These are phyloP conservation scores for Stemphylium beticola DNA, from an alignment of 2,329 filamentous ascomycete genomes.

Conservation along the genomic window DNA sequence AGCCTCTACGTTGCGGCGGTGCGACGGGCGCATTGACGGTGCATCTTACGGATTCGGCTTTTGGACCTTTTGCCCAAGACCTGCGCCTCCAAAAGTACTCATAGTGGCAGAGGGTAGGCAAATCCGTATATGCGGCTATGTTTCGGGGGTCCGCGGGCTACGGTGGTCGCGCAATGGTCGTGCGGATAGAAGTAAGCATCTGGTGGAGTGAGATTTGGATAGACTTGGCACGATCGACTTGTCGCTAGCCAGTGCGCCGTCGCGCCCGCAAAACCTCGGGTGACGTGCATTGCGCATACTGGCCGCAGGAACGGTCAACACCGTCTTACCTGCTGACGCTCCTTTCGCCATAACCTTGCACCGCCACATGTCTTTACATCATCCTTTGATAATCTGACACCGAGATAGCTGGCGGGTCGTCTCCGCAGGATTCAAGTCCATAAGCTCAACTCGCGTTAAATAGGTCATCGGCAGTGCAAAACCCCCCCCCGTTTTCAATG, in stretches of 20 bases:
- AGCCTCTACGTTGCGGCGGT: neutral
- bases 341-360: too few species aligned
- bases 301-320: neutral
- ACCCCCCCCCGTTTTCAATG: too few species aligned
- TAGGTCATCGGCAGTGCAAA: too few species aligned
- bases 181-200: constrained; percentile 1
- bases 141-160: neutral
- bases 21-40: neutral
- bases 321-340: neutral
- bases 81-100: constrained; percentile 74
- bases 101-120: constrained; percentile 45
- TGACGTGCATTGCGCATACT: constrained; percentile 22
- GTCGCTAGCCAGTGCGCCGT: constrained; percentile 23
- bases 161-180: constrained; percentile 7
- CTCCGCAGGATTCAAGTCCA: too few species aligned
- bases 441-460: too few species aligned
- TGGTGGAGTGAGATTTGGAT: constrained; percentile 36
- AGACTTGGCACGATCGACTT: constrained; percentile 24
- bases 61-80: constrained; percentile 65
- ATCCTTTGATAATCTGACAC: too few species aligned
- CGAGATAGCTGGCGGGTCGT: too few species aligned
- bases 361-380: too few species aligned
- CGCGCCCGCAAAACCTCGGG: constrained; percentile 21
- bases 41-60: constrained; percentile 73
- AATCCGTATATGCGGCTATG: fast-evolving